Percentiles rank a stretch among this genome's conserved stretches.
Evolutionary conservation across 2,329 filamentous ascomycete genomes (phyloP).

Genomic region (Tolypocladium amazonense): DNA sequence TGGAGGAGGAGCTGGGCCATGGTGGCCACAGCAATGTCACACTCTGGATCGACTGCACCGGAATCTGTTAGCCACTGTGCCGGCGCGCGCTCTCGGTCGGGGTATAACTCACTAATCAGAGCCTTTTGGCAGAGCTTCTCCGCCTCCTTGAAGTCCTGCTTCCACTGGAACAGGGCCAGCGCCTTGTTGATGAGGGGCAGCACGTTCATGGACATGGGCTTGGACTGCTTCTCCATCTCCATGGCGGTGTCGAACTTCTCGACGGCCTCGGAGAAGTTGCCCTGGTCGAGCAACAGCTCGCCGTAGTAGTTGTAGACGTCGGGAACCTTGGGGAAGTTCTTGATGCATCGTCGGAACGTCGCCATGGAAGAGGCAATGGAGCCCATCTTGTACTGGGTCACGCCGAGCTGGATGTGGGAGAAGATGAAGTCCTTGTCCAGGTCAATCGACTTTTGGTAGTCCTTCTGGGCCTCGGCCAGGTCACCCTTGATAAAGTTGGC

Average conservation of each 20-base stretch:
- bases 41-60: constrained; percentile 80
- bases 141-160: constrained; percentile 88
- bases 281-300: constrained; percentile 90
- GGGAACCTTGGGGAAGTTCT: constrained; percentile 93
- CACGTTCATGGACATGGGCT: constrained; percentile 94
- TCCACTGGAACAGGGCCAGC: constrained; percentile 94
- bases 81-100: not conserved
- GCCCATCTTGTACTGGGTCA: constrained; percentile 99
- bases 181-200: constrained; percentile 98
- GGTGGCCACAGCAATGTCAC: constrained; percentile 95
- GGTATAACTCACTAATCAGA: constrained; percentile 66
- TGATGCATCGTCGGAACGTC: constrained; percentile 92
- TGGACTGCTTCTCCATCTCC: constrained; percentile 92
- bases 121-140: constrained; percentile 97
- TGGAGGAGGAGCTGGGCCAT: constrained; percentile 97
- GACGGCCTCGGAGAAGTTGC: constrained; percentile 89
- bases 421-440: constrained; percentile 95
- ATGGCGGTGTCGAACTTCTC: constrained; percentile 98
- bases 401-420: constrained; percentile 97
- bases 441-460: constrained; percentile 99
- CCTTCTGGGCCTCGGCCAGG: constrained; percentile 86
- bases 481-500: constrained; percentile 96
- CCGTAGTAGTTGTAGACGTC: constrained; percentile 99
- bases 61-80: constrained; percentile 22
- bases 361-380: constrained; percentile 97